Base-by-base conservation (phyloP, 257 asterid species). In the Ilex aquifolium region DNA sequence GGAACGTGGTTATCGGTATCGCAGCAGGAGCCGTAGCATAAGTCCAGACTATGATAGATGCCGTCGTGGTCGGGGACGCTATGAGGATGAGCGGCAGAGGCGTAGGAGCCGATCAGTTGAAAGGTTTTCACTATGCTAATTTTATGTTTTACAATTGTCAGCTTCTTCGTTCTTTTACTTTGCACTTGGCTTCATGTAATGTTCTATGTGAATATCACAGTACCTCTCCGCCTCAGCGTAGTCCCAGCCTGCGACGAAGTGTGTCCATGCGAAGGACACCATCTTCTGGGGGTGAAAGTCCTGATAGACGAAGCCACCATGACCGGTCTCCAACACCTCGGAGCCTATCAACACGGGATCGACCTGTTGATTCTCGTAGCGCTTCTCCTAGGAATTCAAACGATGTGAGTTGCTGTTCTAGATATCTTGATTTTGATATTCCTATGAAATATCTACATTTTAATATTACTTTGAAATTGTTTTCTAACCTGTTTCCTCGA, bases 21-120 rank as follows among this genome's bases (percentile, higher is more conserved):
- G 76, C 61, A 73, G 76, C 59, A 69, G 73, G 73, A 77, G 79
- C 63, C 63, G 59, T 32, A 69, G 79, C 65, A 12, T 52, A 21
- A 21, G 27, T 54, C 76, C 80, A 52, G 69, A 75, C 44, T 60
- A 64, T 57, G 79, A 62, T 32, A 46, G 71, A 29, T 64, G 48
- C 48, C 10, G 51, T 55, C 56, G 48, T 72, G 58, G 68, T 32
- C 59, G 65, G 59, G 59, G 66, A 17, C 69, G 59, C 27, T 57
- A 64, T 36, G 63, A 58, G 30, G 70, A 65, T 49, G 68, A 65
- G 39, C 68, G 32, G 51, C 27, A 21, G 27, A 21, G 27, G 1
- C 57, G 77, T 39, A 46, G 79, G 30, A 60, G 74, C 11, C 60
- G 68, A 69, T 76, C 81, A 29, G 32, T 32, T 65, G 77, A 61